Base-by-base conservation (phyloP, 2,329 filamentous ascomycete species). In the Tolypocladium sp. region DNA sequence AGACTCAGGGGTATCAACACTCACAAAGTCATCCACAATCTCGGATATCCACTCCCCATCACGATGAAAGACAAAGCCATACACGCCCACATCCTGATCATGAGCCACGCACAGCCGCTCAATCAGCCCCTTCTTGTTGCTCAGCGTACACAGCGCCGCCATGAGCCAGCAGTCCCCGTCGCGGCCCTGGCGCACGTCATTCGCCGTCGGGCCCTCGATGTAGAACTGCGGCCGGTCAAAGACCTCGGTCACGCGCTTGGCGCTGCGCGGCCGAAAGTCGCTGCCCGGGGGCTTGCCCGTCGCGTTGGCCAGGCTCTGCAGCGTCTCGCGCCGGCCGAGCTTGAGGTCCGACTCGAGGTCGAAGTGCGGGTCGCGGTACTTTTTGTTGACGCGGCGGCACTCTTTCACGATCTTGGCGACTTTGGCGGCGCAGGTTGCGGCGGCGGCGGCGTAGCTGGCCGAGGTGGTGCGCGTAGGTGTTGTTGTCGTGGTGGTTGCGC, bases 131-230 rank as follows among this genome's bases (percentile, higher is more conserved):
- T 82, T 75, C 71, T 90, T 89, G 68, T 90, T 91, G 64, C 85
- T 87, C 62, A 95, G 79, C 0, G 89, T 91, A 62, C 87, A 90
- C 49, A 95, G 73, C 1, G 90, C 89, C 8, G 91, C 88, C 76
- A 96, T 85, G 59, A 94, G 83, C 90, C 91, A 96, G 71, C 91
- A 95, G 68, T 96, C 90, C 2, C 91, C 91, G 62, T 88, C 85
- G 10, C 82, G 80, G 2, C 91, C 91, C 70, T 94, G 91, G 38
- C 88, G 82, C 25, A 95, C 87, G 71, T 95, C 90, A 63, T 87
- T 88, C 22, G 89, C 87, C 10, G 84, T 87, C 2, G 89, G 86
- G 0, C 89, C 88, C 63, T 92, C 88, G 61, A 91, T 85, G 68
- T 84, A 94, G 70, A 96, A 94, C 61, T 82, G 77, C 1, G 90